phyloP scores from a whole-genome alignment of 2,329 filamentous ascomycete species.

The Aschersonia sp. region DNA sequence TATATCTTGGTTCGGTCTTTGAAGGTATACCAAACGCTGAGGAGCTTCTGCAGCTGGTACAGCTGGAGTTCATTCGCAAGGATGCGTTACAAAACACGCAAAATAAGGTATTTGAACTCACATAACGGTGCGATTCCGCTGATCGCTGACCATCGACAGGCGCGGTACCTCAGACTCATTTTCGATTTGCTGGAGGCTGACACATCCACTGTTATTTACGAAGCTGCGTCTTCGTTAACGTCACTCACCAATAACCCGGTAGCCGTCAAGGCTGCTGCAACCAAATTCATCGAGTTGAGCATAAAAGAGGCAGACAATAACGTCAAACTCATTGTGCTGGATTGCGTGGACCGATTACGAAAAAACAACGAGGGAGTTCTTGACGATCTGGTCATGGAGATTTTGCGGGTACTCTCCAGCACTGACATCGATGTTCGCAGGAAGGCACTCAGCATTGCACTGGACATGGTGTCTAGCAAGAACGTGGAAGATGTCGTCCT shows the following conservation, averaged over 20 bases:
- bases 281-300: conserved; percentile 90
- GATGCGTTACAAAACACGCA: conserved; percentile 89
- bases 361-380: conserved; percentile 81
- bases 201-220: conserved; percentile 90
- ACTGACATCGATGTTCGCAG: conserved; percentile 90
- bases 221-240: conserved; percentile 89
- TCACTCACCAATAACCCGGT: conserved; percentile 92
- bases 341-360: conserved; percentile 77
- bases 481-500: conserved; percentile 97
- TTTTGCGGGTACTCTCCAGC: conserved; percentile 84
- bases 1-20: conserved; percentile 78
- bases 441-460: conserved; percentile 77
- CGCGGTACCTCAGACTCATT: conserved; percentile 82
- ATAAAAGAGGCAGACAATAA: conserved; percentile 99
- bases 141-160: conserved; percentile 27
- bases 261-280: conserved; percentile 88
- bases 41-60: conserved; percentile 81
- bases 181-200: conserved; percentile 91
- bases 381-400: conserved; percentile 93
- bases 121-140: neutral
- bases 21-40: conserved; percentile 90
- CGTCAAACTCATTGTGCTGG: conserved; percentile 94
- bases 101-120: conserved; percentile 56
- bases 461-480: conserved; percentile 98
- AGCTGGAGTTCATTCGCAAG: conserved; percentile 94